Conservation (phyloP, 352 stramenopile species). For the Phytopythium helicoides region DNA sequence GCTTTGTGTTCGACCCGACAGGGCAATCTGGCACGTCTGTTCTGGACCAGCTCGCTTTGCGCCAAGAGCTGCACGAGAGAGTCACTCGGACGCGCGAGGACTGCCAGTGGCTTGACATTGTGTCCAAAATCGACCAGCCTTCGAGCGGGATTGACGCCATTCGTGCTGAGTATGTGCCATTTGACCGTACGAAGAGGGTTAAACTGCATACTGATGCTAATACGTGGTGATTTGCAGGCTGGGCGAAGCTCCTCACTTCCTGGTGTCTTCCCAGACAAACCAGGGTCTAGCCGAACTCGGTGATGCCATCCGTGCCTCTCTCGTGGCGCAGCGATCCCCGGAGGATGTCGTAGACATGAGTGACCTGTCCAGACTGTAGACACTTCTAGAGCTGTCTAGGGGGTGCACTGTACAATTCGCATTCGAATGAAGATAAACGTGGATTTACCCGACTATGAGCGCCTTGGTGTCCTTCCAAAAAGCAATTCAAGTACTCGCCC, state of each 20-base stretch:
- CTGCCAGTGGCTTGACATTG: conserved; percentile 81
- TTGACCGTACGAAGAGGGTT: not conserved
- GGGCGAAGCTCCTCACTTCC: conserved; percentile 11
- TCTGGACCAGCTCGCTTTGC: conserved; percentile 59
- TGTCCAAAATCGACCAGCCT: conserved; percentile 81
- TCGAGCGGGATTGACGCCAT: conserved; percentile 38
- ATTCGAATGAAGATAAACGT: too few species aligned
- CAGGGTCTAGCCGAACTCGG: conserved; percentile 64
- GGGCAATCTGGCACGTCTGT: conserved; percentile 61
- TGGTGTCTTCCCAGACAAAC: conserved; percentile 77
- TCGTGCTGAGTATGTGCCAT: conserved; percentile 25
- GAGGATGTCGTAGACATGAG: not conserved
- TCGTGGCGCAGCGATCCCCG: conserved; percentile 20
- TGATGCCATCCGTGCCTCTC: conserved; percentile 45
- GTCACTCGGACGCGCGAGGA: conserved; percentile 34
- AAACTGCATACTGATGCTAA: not conserved
- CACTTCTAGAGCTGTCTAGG: too few species aligned
- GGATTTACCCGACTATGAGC: too few species aligned
- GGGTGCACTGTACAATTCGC: too few species aligned
- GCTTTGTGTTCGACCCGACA: conserved; percentile 84
- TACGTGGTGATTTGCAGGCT: conserved; percentile 17
- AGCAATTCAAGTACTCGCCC: not conserved
- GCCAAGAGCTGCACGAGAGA: conserved; percentile 64
- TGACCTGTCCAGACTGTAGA: too few species aligned
- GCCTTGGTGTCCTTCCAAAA: too few species aligned